phyloP scores from a whole-genome alignment of 2,329 filamentous ascomycete genomes.

The Dactylellina drechsleri region DNA sequence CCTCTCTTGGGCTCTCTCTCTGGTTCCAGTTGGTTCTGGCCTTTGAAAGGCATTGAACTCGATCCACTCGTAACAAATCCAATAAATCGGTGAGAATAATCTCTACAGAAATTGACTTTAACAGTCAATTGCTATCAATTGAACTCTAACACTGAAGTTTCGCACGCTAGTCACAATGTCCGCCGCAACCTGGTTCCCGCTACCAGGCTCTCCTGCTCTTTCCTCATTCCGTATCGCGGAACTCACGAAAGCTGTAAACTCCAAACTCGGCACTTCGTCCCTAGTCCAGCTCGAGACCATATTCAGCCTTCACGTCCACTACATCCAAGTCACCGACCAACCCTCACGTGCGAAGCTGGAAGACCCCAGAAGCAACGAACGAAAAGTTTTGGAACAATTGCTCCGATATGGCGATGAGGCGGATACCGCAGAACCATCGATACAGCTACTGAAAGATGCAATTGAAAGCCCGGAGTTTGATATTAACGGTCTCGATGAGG shows the following conservation, averaged over 20 bases:
- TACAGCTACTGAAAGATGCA: slow-evolving; percentile 63
- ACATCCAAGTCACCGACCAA: slow-evolving; percentile 70
- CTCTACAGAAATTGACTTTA: not conserved
- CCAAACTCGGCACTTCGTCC: slow-evolving; percentile 57
- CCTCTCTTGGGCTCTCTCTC: not conserved
- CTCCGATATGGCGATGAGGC: slow-evolving; percentile 70
- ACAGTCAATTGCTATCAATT: not conserved
- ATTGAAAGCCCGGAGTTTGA: slow-evolving; percentile 66
- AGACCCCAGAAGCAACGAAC: slow-evolving; percentile 62
- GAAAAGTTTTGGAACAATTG: slow-evolving; percentile 69
- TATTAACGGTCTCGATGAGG: slow-evolving; percentile 59
- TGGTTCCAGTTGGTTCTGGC: slow-evolving; percentile 1
- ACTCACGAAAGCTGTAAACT: slow-evolving; percentile 65
- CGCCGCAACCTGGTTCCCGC: slow-evolving; percentile 60
- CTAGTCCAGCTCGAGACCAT: slow-evolving; percentile 62
- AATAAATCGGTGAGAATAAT: not conserved
- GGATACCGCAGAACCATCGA: slow-evolving; percentile 61
- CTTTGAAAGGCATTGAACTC: slow-evolving; percentile 5
- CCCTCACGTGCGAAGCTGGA: slow-evolving; percentile 61
- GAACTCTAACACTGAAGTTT: not conserved
- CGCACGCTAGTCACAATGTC: slow-evolving; percentile 42
- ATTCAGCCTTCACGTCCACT: slow-evolving; percentile 72
- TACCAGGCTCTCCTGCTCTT: slow-evolving; percentile 68
- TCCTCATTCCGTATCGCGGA: slow-evolving; percentile 64
- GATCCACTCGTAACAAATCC: not conserved